Evolutionary conservation across 345 rosid species (phyloP).

Genomic region (Mercurialis annua): DNA sequence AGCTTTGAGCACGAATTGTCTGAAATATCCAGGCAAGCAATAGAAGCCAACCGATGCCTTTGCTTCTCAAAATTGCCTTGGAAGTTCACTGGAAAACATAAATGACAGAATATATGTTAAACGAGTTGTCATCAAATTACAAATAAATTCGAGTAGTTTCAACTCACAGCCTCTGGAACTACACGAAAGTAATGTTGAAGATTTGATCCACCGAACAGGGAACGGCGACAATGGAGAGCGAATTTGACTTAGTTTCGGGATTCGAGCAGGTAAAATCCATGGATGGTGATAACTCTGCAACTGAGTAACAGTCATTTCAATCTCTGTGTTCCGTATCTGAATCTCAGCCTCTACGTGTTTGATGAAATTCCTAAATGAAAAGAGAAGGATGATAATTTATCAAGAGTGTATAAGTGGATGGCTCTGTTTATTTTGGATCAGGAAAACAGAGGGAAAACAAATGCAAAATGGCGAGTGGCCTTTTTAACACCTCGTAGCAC

Average conservation of each 20-base stretch:
- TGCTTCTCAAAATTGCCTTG: conserved; percentile 34
- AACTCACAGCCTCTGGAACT: conserved; percentile 32
- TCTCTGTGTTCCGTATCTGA: background rate
- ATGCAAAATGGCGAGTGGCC: background rate
- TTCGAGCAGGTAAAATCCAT: background rate
- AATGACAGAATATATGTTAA: background rate
- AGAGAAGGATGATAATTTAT: background rate
- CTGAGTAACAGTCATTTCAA: conserved; percentile 14
- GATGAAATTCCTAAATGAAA: conserved; percentile 5
- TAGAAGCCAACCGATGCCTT: conserved; percentile 18
- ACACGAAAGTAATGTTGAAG: conserved; percentile 15
- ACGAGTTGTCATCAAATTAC: background rate
- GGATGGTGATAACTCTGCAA: background rate
- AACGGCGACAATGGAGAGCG: conserved; percentile 1
- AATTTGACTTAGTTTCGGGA: background rate
- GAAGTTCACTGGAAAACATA: conserved; percentile 34
- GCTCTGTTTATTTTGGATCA: background rate
- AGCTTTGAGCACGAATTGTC: conserved; percentile 22
- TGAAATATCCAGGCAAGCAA: conserved; percentile 8
- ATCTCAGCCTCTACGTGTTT: background rate
- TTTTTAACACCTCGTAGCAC: too few relatives aligned
- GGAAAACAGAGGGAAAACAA: background rate
- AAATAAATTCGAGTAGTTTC: background rate
- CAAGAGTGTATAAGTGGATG: background rate
- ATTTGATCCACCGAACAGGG: conserved; percentile 22